Base-by-base conservation (phyloP, 257 asterid species). In the Nicotiana noctiflora region DNA sequence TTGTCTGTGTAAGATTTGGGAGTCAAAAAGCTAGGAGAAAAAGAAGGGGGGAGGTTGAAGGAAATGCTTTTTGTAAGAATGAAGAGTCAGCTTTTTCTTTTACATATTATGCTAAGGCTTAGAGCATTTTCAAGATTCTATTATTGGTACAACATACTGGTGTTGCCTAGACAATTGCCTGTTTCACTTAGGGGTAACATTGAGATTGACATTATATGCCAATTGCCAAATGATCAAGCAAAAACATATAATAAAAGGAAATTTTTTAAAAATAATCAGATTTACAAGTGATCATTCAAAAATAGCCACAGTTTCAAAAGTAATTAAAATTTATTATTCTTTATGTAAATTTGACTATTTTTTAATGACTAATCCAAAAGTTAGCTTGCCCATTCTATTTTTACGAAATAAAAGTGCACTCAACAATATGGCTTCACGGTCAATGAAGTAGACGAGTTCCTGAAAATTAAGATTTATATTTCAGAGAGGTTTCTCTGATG, bases 31-130 rank as follows among this genome's bases (percentile, higher is more conserved):
- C 77, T 86, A 23, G 86, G n/a, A 62, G 34, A 3, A 40, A 68
- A 70, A 84, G 40, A 57, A 81, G 51, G 32, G 21, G 37, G 0
- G 53, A 2, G 34, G 5, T 0, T 21, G 75, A 34, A n/a, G 84
- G 81, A 81, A 82, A 21, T 81, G 88, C 83, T 67, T 23, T n/a
- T 77, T 76, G 27, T 82, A 85, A 83, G 89, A 88, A 86, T 80
- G 84, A 78, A 82, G 88, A 59, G 86, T 84, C 68, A 82, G 88
- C 82, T 86, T 85, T 87, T 88, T 88, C 88, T 81, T 89, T 78
- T 76, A 34, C 32, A 34, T 66, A 18, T 66, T 6, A 17, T 62
- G 88, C 77, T 61, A 31, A 79, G 85, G 68, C 25, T 79, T 14
- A 68, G 56, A 70, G 60, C 59, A 72, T 46, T 46, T 72, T 46